Conservation (phyloP, 192 early-diverging fungal species). For the Thamnidium elegans region DNA sequence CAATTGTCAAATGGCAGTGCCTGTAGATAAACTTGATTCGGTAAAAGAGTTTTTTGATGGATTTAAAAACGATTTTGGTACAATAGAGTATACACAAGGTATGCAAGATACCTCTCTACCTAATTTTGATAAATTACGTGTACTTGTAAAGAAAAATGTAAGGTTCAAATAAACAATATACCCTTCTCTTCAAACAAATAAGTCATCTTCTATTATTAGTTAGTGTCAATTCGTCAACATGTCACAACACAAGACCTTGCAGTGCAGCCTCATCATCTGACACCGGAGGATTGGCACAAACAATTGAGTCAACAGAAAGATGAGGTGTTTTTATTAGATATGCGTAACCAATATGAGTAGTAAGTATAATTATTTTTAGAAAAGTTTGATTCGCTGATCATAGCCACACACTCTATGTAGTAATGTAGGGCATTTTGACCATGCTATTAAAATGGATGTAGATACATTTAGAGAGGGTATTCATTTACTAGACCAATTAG, state of each 20-base stretch:
- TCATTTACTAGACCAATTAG: constrained; percentile 48
- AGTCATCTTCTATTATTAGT: background rate
- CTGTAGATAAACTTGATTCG: constrained; percentile 42
- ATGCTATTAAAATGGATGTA: constrained; percentile 62
- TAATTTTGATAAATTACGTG: constrained; percentile 64
- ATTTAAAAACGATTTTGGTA: constrained; percentile 21
- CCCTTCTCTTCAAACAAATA: background rate
- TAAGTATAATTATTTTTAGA: constrained; percentile 15
- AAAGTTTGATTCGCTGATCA: no score
- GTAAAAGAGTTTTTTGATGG: constrained; percentile 56
- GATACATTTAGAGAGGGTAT: constrained; percentile 75
- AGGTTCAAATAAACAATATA: background rate
- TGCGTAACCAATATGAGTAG: constrained; percentile 80
- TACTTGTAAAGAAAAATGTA: constrained; percentile 55
- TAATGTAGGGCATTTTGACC: constrained; percentile 65
- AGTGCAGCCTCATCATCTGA: constrained; percentile 62
- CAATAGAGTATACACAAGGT: constrained; percentile 31
- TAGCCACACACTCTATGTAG: constrained; percentile 19
- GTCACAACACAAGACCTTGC: constrained; percentile 46
- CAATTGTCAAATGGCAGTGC: constrained; percentile 74
- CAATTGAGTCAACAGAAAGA: constrained; percentile 41
- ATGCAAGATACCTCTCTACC: constrained; percentile 38
- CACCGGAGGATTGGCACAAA: constrained; percentile 62
- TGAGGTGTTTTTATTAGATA: constrained; percentile 59
- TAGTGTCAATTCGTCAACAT: constrained; percentile 42